phyloP scores from a whole-genome alignment of 1,284 basidiomycete genomes.

The Apiotrichum domesticum region DNA sequence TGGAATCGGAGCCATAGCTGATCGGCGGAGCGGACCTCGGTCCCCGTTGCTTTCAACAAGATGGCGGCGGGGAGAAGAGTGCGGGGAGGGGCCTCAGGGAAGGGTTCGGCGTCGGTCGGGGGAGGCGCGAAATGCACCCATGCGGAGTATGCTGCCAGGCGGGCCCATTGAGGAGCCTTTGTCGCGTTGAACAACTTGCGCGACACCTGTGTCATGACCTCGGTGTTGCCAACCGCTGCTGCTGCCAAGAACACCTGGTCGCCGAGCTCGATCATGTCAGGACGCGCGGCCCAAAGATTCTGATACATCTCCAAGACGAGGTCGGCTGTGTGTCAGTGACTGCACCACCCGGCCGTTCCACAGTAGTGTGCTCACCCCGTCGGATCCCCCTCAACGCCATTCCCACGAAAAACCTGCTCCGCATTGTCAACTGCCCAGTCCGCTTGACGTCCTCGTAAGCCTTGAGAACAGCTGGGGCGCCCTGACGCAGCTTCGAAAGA shows the following conservation, averaged over 20 bases:
- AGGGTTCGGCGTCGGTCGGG: conserved; percentile 10
- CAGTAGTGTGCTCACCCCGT: conserved; percentile 24
- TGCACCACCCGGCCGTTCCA: no score
- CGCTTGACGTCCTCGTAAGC: conserved; percentile 22
- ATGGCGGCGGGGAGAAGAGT: conserved; percentile 24
- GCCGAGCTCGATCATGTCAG: conserved; percentile 23
- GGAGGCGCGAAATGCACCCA: conserved; percentile 2
- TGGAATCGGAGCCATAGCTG: conserved; percentile 37
- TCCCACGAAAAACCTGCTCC: conserved; percentile 25
- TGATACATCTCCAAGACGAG: conserved; percentile 29
- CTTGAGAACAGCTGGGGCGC: conserved; percentile 16
- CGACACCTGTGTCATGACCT: conserved; percentile 21
- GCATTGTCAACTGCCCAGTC: conserved; percentile 24
- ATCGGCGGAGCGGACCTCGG: conserved; percentile 21
- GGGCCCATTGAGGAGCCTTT: conserved; percentile 32
- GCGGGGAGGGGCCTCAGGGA: conserved; percentile 15
- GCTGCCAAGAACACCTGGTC: conserved; percentile 38
- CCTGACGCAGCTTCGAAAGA: conserved; percentile 14
- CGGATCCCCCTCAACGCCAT: conserved; percentile 26
- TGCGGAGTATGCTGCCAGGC: conserved; percentile 30
- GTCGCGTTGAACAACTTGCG: conserved; percentile 38
- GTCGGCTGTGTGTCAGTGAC: conserved; percentile 21
- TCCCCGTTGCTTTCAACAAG: conserved; percentile 22
- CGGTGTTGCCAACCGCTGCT: conserved; percentile 25
- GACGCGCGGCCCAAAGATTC: conserved; percentile 23